These are phyloP conservation scores for Scenedesmus sp. DNA, from an alignment of 163 green algal genomes.

Conservation along the genomic window DNA sequence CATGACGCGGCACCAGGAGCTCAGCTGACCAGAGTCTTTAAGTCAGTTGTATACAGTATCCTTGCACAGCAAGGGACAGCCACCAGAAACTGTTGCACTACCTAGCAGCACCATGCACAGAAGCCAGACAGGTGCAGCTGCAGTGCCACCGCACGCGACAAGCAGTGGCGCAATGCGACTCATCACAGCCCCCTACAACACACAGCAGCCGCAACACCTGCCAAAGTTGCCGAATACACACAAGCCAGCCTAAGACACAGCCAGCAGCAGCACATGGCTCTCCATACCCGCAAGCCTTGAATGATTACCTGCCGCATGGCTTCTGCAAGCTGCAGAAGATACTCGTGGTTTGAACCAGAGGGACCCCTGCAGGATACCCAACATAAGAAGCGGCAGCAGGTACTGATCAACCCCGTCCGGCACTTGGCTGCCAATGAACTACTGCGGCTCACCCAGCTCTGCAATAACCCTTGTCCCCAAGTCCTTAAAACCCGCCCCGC, in stretches of 20 bases:
- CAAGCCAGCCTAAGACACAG: neutral
- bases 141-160: neutral
- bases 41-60: no score
- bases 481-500: no score
- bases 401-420: no score
- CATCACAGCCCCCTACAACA: no score
- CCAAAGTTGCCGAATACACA: no score
- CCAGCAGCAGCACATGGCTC: neutral
- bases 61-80: neutral
- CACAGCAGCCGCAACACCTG: no score
- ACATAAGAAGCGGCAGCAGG: neutral
- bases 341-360: constrained; percentile 82
- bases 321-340: constrained; percentile 75
- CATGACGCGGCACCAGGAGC: neutral
- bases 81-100: neutral
- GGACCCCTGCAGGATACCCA: constrained; percentile 59
- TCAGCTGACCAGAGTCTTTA: no score
- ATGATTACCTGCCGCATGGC: constrained; percentile 66
- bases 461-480: no score
- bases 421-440: no score
- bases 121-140: neutral
- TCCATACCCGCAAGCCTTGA: neutral
- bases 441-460: no score
- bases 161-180: neutral
- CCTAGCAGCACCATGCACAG: neutral